Base-by-base conservation (phyloP, 139 green algal species). In the Edaphochlamys debaryana region DNA sequence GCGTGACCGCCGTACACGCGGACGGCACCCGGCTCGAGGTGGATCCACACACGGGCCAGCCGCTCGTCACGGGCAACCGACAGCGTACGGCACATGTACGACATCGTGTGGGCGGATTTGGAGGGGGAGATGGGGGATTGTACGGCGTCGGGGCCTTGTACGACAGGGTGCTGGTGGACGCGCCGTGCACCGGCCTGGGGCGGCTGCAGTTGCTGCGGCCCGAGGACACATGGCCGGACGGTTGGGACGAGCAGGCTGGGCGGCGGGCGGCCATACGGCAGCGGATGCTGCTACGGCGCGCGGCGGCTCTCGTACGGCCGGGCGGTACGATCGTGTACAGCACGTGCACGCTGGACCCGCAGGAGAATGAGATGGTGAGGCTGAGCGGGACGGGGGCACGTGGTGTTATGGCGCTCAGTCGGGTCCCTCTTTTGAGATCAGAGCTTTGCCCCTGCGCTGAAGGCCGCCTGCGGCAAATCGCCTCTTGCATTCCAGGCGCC, bases 281-380 rank as follows among this genome's bases (percentile, higher is more conserved):
- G 90, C 88, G 90, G 32, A 72, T 74, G n/a, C 80, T 98, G 45
- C 58, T 98, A 54, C 80, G 89, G 23, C 69, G 80, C 0, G 96
- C 93, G 0, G 90, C 95, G 34, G 63, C 79, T 71, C 86, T 97
- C 60, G 74, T 98, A 64, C 87, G 85, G 54, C 91, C 89, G 0
- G 95, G 95, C 5, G 96, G 96, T 17, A 50, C 45, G 17, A 68
- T 98, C 22, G 94, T 98, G 38, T 98, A 95, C 90, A 98, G 93
- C 79, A 98, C 96, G 7, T 98, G 94, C 80, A 95, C 87, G 62
- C 90, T 98, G n/a, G 95, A 94, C 84, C 94, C 95, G 22, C 70
- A 25, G 45, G 78, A 82, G 76, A 82, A 82, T 48, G 76, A 82
- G 63, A 22, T 27, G 76, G 76, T 82, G 4, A 36, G 63, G 32